Evolutionary conservation across 768 basidiomycete genomes (phyloP), one percentile per base, ranked within the genome.

Genomic region (Panaeolus papilionaceus): DNA sequence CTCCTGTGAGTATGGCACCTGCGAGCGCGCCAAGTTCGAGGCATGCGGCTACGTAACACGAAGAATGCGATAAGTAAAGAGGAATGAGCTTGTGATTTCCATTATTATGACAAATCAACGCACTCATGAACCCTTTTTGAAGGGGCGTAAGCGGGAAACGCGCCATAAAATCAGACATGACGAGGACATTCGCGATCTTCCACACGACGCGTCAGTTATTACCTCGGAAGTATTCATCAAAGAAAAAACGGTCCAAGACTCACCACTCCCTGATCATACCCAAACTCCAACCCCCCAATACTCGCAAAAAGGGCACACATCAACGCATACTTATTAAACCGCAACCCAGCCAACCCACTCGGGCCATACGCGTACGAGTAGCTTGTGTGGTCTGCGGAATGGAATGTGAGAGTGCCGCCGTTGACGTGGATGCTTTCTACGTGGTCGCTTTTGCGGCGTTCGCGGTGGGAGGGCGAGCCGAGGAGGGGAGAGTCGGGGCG

Each of bases 131-230:
- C 4, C 93, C 93, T 71, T 88, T 89, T 79, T 94, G 88, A 79
- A 90, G 82, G 0, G 92, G 85, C 5, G 88, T 87, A 2, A 92
- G 78, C 4, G 90, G 90, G 88, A 91, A 95, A 9, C 88, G 83
- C 62, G 78, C 70, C 33, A 86, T 70, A 71, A 95, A 95, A 71
- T 93, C 90, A 45, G 82, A 79, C 93, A 94, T 94, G 12, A 94
- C 92, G 12, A 95, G 83, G 14, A 95, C 88, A 75, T 94, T 95
- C 2, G 93, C 91, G 70, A 95, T 93, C 84, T 86, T n/a, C n/a
- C n/a, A n/a, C n/a, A 39, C 44, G 39, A 37, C 12, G 62, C 62
- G 28, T 63, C 39, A 38, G 28, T 44, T 49, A 49, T 12, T 20
- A 49, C 2, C n/a, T 20, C 20, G 23, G 23, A 49, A 20, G 20